Conservation (phyloP, 768 basidiomycete genomes). For the Amanita thiersii region DNA sequence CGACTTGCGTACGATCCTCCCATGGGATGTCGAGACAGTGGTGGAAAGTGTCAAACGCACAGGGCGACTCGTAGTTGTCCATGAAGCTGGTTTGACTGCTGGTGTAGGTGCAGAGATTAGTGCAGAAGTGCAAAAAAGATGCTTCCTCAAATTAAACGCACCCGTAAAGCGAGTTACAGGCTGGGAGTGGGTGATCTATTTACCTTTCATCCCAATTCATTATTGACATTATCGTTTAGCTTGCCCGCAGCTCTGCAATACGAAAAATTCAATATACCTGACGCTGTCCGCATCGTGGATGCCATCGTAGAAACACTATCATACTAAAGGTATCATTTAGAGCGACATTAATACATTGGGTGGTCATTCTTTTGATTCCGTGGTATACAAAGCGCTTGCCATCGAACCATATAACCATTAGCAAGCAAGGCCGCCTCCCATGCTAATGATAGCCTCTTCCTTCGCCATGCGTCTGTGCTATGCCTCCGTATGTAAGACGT, state of each 20-base stretch:
- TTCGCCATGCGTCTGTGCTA: conserved; percentile 33
- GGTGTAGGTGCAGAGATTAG: conserved; percentile 89
- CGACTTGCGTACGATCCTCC: conserved; percentile 82
- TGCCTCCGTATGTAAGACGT: no score
- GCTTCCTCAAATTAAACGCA: conserved; percentile 82
- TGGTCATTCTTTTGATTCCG: conserved; percentile 11
- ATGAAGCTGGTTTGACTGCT: conserved; percentile 83
- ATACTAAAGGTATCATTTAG: conserved; percentile 33
- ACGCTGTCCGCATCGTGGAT: conserved; percentile 76
- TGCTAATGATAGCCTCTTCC: conserved; percentile 34
- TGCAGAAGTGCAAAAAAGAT: conserved; percentile 83
- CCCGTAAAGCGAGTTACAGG: conserved; percentile 82
- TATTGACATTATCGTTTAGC: conserved; percentile 26
- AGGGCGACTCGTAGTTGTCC: conserved; percentile 80
- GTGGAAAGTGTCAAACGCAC: conserved; percentile 80
- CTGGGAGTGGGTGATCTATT: conserved; percentile 83
- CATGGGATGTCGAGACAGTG: conserved; percentile 81
- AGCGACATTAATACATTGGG: conserved; percentile 4
- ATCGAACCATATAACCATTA: conserved; percentile 35
- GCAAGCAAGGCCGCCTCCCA: conserved; percentile 48
- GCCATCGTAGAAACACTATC: conserved; percentile 75
- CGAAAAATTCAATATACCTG: conserved; percentile 91
- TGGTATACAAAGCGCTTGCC: conserved; percentile 29
- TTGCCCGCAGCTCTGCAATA: conserved; percentile 79
- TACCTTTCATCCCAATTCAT: conserved; percentile 7